Base-by-base conservation (phyloP, 176 grass and related monocot species). In the Oryza meyeriana region DNA sequence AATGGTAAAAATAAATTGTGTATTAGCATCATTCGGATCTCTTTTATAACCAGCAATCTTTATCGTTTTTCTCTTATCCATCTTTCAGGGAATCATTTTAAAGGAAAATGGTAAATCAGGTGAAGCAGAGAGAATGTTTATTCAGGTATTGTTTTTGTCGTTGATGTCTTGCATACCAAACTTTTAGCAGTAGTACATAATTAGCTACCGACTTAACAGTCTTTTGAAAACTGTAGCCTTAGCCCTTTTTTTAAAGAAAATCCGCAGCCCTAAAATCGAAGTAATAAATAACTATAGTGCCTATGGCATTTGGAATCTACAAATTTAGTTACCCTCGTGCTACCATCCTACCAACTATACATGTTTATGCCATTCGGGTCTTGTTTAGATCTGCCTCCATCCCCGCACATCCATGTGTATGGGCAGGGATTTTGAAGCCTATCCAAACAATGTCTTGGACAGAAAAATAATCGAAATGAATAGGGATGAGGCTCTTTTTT, bases 91-190 rank as follows among this genome's bases (percentile, higher is more conserved):
- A 74, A 90, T 94, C 58, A 89, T 94, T 79, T 89, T 98, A 77
- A 98, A 91, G 84, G 88, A 98, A 91, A 98, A 91, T 79, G 90
- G 92, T 59, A 98, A 89, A 85, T 39, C 81, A 70, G 95, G 92
- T 36, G 95, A 92, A 72, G 95, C 92, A 22, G 95, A 98, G 80
- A 94, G 95, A 76, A 98, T 98, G 92, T 94, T 98, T 80, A 94
- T 98, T 81, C 92, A 98, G 88, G 95, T 98, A 85, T 22, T 50
- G 1, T 91, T 82, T 64, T 90, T 36, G 16, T 78, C 39, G 72
- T 26, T 64, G 59, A 25, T 55, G 20, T 45, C 10, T 57, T 5
- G 25, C 4, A 57, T 72, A 27, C 52, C 47, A 11, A 75, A 12
- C 44, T 28, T 10, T 38, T 27, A 59, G 41, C 64, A 8, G 18